A percentile compares a stretch with the other conserved stretches of the same genome.
These are phyloP conservation scores for Wickerhamomyces canadensis DNA, from an alignment of 805 yeast genomes.

Conservation along the genomic window DNA sequence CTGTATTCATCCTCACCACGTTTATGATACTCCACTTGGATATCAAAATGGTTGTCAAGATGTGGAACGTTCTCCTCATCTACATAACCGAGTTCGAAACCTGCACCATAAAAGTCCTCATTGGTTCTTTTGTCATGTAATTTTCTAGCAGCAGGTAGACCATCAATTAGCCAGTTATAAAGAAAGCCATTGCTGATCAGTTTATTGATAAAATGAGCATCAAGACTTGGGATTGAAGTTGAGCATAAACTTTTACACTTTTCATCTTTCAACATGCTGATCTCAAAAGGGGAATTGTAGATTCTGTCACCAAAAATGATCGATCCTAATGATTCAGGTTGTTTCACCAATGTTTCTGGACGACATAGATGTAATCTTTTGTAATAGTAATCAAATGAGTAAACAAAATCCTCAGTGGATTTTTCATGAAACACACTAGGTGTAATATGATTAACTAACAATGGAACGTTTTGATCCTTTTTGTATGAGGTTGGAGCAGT, in stretches of 20 bases:
- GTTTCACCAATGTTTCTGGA: slow-evolving; percentile 52
- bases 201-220: slow-evolving; percentile 70
- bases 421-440: slow-evolving; percentile 53
- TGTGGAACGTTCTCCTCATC: slow-evolving; percentile 53
- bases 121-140: slow-evolving; percentile 53
- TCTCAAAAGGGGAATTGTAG: slow-evolving; percentile 82
- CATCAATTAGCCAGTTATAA: slow-evolving; percentile 92
- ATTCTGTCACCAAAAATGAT: slow-evolving; percentile 94
- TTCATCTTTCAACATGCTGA: slow-evolving; percentile 70
- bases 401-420: slow-evolving; percentile 48
- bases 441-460: slow-evolving; percentile 85
- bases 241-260: slow-evolving; percentile 67
- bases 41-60: slow-evolving; percentile 76
- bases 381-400: slow-evolving; percentile 79
- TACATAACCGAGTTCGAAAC: slow-evolving; percentile 72
- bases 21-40: slow-evolving; percentile 76
- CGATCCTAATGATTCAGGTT: slow-evolving; percentile 87
- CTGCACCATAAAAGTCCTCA: slow-evolving; percentile 65
- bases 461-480: slow-evolving; percentile 64
- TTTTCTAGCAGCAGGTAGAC: slow-evolving; percentile 81
- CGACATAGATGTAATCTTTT: slow-evolving; percentile 77
- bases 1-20: slow-evolving; percentile 64
- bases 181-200: slow-evolving; percentile 77
- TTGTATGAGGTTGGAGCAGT: slow-evolving; percentile 90
- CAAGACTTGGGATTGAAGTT: slow-evolving; percentile 51